Evolutionary conservation across 176 grass and related monocot genomes (phyloP).

Genomic region (Oryza australiensis): DNA sequence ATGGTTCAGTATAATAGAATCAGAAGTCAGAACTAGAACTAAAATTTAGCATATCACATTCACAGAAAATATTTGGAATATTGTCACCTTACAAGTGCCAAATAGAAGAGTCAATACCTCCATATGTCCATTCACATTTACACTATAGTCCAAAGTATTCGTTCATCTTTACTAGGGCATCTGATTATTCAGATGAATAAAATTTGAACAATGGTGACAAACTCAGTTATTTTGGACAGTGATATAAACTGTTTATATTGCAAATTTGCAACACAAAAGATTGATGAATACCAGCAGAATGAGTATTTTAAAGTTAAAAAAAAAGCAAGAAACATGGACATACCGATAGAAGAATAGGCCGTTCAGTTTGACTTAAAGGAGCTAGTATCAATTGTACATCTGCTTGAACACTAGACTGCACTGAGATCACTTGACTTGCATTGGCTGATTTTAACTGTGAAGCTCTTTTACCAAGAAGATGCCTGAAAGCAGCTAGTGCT

Average conservation of each 20-base stretch:
- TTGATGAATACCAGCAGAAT: not conserved
- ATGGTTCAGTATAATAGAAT: not conserved
- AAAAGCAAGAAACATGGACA: constrained; percentile 38
- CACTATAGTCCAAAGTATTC: constrained; percentile 1
- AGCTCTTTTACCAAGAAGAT: constrained; percentile 85
- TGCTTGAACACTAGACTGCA: constrained; percentile 70
- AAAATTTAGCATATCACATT: constrained; percentile 19
- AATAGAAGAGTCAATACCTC: constrained; percentile 7
- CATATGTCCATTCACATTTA: not conserved
- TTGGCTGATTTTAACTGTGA: constrained; percentile 70
- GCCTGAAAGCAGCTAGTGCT: constrained; percentile 83
- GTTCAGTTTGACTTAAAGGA: constrained; percentile 81
- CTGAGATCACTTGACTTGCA: constrained; percentile 58
- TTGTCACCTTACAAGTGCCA: not conserved
- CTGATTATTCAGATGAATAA: not conserved
- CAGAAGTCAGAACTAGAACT: constrained; percentile 15
- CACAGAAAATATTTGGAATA: constrained; percentile 24
- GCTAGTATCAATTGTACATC: constrained; percentile 79
- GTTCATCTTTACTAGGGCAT: not conserved
- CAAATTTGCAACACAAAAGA: constrained; percentile 9
- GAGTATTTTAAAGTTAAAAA: not conserved
- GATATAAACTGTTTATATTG: constrained; percentile 6
- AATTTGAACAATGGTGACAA: constrained; percentile 15
- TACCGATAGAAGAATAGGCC: constrained; percentile 84
- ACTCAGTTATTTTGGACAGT: not conserved